phyloP scores from a whole-genome alignment of 805 yeast genomes.

The Hanseniaspora hatyaiensis region DNA sequence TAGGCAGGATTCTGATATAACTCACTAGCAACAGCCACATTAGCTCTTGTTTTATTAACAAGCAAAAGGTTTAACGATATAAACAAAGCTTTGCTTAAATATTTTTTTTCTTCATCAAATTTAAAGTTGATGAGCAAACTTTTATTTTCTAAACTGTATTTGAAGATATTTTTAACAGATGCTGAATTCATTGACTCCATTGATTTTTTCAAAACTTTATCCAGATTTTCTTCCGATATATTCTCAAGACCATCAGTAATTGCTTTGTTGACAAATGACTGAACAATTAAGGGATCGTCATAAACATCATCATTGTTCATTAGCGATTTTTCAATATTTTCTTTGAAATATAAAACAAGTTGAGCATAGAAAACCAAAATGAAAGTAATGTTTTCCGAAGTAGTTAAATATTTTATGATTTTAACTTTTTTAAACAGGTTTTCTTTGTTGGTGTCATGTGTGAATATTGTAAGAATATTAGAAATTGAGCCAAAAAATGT shows the following conservation, averaged over 20 bases:
- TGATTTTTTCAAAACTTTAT: background rate
- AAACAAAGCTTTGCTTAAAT: background rate
- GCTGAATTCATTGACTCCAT: no score
- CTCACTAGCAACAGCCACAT: background rate
- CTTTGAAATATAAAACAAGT: slow-evolving; percentile 37
- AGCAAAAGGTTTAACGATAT: background rate
- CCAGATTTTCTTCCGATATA: background rate
- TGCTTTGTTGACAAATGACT: background rate
- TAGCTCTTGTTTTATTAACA: background rate
- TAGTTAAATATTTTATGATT: background rate
- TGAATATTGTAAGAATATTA: slow-evolving; percentile 61
- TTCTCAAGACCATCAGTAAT: background rate
- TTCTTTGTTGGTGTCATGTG: slow-evolving; percentile 48
- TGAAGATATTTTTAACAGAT: slow-evolving; percentile 3
- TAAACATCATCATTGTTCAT: slow-evolving; percentile 21
- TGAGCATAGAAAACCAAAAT: slow-evolving; percentile 54
- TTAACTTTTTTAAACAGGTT: background rate
- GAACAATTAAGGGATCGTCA: slow-evolving; percentile 23
- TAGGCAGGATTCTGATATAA: background rate
- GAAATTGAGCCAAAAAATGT: slow-evolving; percentile 61
- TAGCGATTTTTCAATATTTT: slow-evolving; percentile 31
- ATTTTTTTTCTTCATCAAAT: background rate
- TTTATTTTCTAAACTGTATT: slow-evolving; percentile 9
- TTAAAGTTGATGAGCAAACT: slow-evolving; percentile 5
- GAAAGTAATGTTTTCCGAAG: slow-evolving; percentile 23